Evolutionary conservation across 208 protist genomes (phyloP).

Genomic region (Wallacemonas sp.): DNA sequence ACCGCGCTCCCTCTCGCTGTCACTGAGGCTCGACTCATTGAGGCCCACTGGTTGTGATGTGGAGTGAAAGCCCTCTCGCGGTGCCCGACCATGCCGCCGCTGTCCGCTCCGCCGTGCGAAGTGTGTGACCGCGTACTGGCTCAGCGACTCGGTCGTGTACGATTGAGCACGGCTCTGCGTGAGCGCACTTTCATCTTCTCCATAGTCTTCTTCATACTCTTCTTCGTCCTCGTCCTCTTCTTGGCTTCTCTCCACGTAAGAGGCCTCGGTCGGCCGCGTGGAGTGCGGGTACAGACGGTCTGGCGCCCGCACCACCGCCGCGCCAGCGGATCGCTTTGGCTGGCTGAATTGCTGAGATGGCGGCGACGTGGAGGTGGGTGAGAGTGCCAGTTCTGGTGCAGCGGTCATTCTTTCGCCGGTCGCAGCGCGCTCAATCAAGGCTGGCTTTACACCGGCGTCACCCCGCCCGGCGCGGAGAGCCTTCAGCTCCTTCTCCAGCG

Average conservation of each 20-base stretch:
- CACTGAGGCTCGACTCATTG: background rate
- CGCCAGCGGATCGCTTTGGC: background rate
- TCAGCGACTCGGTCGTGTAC: no score
- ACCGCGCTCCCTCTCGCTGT: no score
- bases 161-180: background rate
- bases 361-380: background rate
- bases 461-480: conserved; percentile 15
- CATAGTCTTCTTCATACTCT: background rate
- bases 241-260: background rate
- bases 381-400: no score
- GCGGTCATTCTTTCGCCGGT: no score
- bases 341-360: background rate
- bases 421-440: conserved; percentile 1
- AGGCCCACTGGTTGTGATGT: background rate
- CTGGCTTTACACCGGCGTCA: background rate
- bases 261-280: no score
- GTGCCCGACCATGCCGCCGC: no score
- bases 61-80: no score
- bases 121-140: no score
- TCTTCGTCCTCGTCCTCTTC: background rate
- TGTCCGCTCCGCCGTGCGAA: no score
- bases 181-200: background rate
- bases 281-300: conserved; percentile 18
- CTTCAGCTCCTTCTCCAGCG: conserved; percentile 25
- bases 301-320: conserved; percentile 19